Percentiles rank a stretch among this genome's conserved stretches.
These are phyloP conservation scores for Trifolium dubium DNA, from an alignment of 306 rosid genomes.

Conservation along the genomic window DNA sequence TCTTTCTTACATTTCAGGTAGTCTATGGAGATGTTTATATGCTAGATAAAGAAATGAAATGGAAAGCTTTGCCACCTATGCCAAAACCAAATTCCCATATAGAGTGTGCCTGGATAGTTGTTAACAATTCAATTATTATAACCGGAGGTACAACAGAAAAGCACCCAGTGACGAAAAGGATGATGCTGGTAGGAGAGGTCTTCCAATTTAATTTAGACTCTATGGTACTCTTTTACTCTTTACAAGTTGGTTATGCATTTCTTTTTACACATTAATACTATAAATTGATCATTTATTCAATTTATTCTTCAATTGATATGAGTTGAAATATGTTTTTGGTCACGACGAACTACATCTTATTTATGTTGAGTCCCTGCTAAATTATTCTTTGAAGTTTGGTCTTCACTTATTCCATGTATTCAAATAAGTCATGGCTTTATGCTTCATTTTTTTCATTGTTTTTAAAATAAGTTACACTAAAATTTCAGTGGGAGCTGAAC, in stretches of 20 bases:
- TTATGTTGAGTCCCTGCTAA: not conserved
- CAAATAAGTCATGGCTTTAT: not conserved
- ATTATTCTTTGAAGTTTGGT: not conserved
- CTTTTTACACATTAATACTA: constrained; percentile 9
- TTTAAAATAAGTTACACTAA: not conserved
- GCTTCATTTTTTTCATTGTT: no score
- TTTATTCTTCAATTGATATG: constrained; percentile 1
- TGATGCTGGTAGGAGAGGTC: constrained; percentile 88
- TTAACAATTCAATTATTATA: constrained; percentile 77
- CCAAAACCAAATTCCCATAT: constrained; percentile 89
- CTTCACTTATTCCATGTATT: not conserved
- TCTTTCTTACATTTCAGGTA: constrained; percentile 56
- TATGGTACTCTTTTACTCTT: constrained; percentile 54
- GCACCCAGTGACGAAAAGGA: constrained; percentile 78
- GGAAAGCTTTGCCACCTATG: constrained; percentile 78
- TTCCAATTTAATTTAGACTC: constrained; percentile 71
- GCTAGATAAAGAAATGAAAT: constrained; percentile 83
- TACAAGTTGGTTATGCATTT: constrained; percentile 19
- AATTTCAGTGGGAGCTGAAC: not conserved
- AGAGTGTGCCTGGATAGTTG: constrained; percentile 78
- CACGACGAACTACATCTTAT: not conserved
- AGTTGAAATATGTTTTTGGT: not conserved
- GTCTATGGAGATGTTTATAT: constrained; percentile 82
- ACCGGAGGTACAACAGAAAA: constrained; percentile 92
- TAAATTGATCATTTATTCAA: constrained; percentile 1